Evolutionary conservation across 164 flowering plant genomes (phyloP), one percentile per base, ranked within the genome.

Genomic region (Houttuynia cordata): DNA sequence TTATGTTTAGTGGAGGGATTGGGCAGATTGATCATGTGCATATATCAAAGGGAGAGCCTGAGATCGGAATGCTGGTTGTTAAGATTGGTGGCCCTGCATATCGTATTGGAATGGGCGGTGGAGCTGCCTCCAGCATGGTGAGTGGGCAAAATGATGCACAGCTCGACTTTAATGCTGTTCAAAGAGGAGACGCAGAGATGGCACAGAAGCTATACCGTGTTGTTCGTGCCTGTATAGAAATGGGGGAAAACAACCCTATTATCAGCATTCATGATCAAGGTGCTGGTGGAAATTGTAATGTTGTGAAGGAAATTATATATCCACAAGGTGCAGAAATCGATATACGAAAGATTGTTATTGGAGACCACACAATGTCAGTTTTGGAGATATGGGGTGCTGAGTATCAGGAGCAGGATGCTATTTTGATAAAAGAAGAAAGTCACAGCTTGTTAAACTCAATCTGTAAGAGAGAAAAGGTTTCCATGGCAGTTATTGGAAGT

Each of bases 361-460:
- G 98, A 61, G 98, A 89, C 55, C 84, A 83, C 59, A 89, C 96
- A 7, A 87, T 92, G 98, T 92, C 95, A 20, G 83, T 89, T 53
- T 70, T 92, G 74, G 96, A 92, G 76, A 92, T 92, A 67, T 89
- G 98, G 98, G 95, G 98, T 57, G 96, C 98, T 34, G 96, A 92
- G 63, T 92, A 89, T 66, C 98, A 92, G 65, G 98, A 92, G 73
- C 96, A 92, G 73, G 96, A 92, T 79, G 98, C 96, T 24, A 81
- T 92, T 65, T 64, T 89, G 75, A 90, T 92, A 76, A 83, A 79
- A 69, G 89, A 96, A 55, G 90, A 87, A 72, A 87, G 87, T 75
- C 80, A 74, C 37, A 57, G 64, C 47, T 60, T 85, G 45, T 74
- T 92, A 40, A 73, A 80, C 62, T 80, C 85, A 40, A 81, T 92